A percentile compares a stretch with the other conserved stretches of the same genome.
Conservation (phyloP, 2,329 filamentous ascomycete species). For the Talaromyces rugulosus region DNA sequence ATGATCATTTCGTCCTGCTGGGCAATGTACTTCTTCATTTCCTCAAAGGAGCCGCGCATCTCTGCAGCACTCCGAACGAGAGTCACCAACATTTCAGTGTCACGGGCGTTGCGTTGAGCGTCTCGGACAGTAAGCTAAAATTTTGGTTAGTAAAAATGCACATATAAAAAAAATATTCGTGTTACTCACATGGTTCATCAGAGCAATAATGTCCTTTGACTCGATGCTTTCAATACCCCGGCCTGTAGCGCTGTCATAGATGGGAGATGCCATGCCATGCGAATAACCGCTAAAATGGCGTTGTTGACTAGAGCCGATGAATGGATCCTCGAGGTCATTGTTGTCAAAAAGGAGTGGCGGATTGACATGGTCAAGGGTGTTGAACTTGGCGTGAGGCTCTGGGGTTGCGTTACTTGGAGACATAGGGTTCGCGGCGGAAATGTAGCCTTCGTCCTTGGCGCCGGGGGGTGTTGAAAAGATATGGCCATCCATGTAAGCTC, state of each 20-base stretch:
- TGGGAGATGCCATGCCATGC: slow-evolving; percentile 80
- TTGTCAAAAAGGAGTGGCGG: slow-evolving; percentile 46
- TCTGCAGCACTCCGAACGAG: slow-evolving; percentile 90
- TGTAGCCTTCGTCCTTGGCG: slow-evolving; percentile 84
- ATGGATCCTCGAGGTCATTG: slow-evolving; percentile 43
- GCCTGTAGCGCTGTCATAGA: slow-evolving; percentile 87
- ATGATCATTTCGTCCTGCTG: slow-evolving; percentile 89
- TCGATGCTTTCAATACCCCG: slow-evolving; percentile 87
- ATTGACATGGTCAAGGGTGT: slow-evolving; percentile 48
- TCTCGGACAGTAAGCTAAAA: slow-evolving; percentile 82
- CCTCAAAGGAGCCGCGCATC: slow-evolving; percentile 94
- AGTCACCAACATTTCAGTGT: slow-evolving; percentile 93
- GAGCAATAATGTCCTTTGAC: slow-evolving; percentile 90
- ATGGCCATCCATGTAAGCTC: slow-evolving; percentile 42
- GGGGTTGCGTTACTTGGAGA: slow-evolving; percentile 47
- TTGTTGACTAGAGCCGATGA: slow-evolving; percentile 57
- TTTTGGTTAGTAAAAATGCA: slow-evolving; percentile 23
- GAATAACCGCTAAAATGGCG: slow-evolving; percentile 84
- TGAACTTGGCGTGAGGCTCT: slow-evolving; percentile 45
- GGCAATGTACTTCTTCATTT: slow-evolving; percentile 87
- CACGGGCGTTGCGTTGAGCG: slow-evolving; percentile 89
- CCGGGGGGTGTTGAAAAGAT: slow-evolving; percentile 53
- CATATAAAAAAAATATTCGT: not conserved
- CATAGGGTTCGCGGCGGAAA: slow-evolving; percentile 65
- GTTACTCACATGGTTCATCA: slow-evolving; percentile 84